Percentiles rank a stretch among this genome's conserved stretches.
phyloP scores from a whole-genome alignment of 1,284 basidiomycete species.

The Leccinum ambiguum region DNA sequence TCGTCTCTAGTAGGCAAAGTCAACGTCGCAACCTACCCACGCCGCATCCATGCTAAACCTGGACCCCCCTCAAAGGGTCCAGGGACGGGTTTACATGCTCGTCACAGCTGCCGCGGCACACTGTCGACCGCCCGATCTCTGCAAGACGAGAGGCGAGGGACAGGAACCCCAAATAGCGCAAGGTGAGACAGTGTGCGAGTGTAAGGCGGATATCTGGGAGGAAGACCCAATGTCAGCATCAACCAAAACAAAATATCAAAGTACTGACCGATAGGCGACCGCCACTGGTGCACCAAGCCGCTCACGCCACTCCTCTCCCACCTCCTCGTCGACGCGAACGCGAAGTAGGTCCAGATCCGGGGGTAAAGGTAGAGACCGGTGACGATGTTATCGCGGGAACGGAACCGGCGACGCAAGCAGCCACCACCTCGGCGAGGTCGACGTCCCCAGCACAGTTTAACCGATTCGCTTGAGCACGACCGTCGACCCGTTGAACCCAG shows the following conservation, averaged over 20 bases:
- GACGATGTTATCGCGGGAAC: too few species aligned
- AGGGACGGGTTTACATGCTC: neutral
- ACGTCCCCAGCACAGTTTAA: too few species aligned
- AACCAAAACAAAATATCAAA: neutral
- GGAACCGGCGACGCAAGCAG: too few species aligned
- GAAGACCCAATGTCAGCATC: neutral
- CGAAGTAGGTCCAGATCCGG: neutral
- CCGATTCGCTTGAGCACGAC: too few species aligned
- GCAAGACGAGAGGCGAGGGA: too few species aligned
- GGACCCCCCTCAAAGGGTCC: too few species aligned
- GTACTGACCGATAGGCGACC: slow-evolving; percentile 40
- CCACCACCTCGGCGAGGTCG: too few species aligned
- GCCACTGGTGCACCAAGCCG: slow-evolving; percentile 41
- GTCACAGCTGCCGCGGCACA: slow-evolving; percentile 4
- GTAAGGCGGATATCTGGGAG: neutral
- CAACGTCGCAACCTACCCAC: too few species aligned
- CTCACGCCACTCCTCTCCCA: slow-evolving; percentile 32
- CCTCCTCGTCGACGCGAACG: neutral
- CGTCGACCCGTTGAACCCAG: too few species aligned
- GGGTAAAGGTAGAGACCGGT: neutral
- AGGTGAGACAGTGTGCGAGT: neutral
- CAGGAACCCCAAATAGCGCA: neutral
- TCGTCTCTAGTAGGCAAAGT: too few species aligned
- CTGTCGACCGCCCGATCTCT: slow-evolving; percentile 22
- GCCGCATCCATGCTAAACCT: too few species aligned